These are phyloP conservation scores for Podila clonocystis DNA, from an alignment of 192 early-diverging fungal species.

Conservation along the genomic window DNA sequence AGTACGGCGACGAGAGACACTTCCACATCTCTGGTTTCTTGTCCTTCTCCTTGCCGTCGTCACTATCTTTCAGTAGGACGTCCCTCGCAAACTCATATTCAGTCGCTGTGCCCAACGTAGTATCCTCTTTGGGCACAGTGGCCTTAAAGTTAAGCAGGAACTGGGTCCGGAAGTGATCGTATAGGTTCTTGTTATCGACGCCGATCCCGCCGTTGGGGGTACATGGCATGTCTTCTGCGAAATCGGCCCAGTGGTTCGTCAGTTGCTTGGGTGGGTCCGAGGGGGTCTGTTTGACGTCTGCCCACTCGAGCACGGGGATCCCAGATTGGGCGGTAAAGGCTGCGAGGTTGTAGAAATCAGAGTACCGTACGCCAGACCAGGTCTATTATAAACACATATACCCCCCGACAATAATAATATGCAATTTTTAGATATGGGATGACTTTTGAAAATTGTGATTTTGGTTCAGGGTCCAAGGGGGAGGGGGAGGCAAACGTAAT, in stretches of 20 bases:
- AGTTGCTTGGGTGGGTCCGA: conserved; percentile 5
- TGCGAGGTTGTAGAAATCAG: conserved; percentile 42
- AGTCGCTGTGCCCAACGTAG: conserved; percentile 17
- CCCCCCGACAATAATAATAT: too few relatives aligned
- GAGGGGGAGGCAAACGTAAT: not conserved
- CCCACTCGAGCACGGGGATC: conserved; percentile 41
- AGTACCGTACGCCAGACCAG: conserved; percentile 20
- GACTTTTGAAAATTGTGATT: not conserved
- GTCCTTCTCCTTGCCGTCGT: not conserved
- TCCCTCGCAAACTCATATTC: conserved; percentile 27
- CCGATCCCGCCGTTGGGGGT: conserved; percentile 41
- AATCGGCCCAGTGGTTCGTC: conserved; percentile 17
- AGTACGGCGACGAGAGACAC: conserved; percentile 35
- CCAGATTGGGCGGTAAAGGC: conserved; percentile 19
- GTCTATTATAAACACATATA: not conserved
- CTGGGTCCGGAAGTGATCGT: conserved; percentile 44
- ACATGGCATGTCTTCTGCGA: conserved; percentile 35
- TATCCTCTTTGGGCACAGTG: not conserved
- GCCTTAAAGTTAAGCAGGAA: conserved; percentile 37
- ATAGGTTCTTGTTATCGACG: conserved; percentile 29
- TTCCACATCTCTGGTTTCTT: conserved; percentile 31
- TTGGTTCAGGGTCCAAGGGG: not conserved
- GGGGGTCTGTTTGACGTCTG: conserved; percentile 49
- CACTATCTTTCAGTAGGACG: conserved; percentile 28
- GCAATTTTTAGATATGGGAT: not conserved